Conservation (phyloP, 257 asterid species). For the Solanum clarkiae region DNA sequence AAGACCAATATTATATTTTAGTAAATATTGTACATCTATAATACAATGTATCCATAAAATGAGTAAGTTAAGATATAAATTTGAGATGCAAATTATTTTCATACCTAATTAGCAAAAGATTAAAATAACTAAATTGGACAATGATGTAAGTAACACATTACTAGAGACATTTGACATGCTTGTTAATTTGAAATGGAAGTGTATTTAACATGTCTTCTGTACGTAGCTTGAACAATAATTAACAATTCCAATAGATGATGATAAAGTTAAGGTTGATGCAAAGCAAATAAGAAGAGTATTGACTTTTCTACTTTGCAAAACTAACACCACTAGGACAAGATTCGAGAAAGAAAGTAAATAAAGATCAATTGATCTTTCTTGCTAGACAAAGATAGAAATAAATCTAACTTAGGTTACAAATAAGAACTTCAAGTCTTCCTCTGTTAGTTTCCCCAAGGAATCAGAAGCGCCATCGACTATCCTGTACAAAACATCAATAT, state of each 20-base stretch:
- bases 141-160: background rate
- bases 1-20: background rate
- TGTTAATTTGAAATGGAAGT: background rate
- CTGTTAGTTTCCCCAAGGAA: constrained; percentile 65
- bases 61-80: background rate
- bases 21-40: background rate
- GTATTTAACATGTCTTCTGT: background rate
- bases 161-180: background rate
- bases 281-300: background rate
- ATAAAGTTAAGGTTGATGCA: background rate
- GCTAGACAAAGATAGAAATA: background rate
- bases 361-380: background rate
- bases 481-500: constrained; percentile 20
- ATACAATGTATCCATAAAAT: background rate
- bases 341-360: background rate
- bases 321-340: background rate
- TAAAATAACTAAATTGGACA: background rate
- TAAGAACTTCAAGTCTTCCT: constrained; percentile 70
- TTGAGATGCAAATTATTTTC: background rate
- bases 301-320: background rate
- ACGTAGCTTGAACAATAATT: background rate
- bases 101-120: background rate
- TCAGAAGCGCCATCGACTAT: constrained; percentile 71
- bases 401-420: constrained; percentile 28
- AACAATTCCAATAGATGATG: background rate